Conservation (phyloP, 495 filamentous ascomycete genomes). For the Penicillium fimorum region DNA sequence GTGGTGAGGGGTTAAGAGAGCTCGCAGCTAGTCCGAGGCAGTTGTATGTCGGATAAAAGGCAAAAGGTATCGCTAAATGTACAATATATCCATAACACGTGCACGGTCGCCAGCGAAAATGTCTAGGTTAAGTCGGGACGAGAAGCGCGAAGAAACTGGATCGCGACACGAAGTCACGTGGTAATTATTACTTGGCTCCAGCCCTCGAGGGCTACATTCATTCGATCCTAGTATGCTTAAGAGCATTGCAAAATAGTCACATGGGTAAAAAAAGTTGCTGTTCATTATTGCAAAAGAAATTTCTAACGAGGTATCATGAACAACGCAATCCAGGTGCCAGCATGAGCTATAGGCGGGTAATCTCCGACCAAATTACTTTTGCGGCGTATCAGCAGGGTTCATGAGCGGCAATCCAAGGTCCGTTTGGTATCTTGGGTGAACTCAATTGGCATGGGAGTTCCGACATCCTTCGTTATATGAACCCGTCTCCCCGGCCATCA, state of each 20-base stretch:
- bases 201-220: background rate
- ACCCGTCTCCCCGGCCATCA: background rate
- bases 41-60: background rate
- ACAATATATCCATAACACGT: slow-evolving; percentile 9
- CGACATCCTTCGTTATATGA: background rate
- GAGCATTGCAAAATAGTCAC: background rate
- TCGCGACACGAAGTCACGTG: slow-evolving; percentile 45
- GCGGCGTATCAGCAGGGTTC: slow-evolving; percentile 1
- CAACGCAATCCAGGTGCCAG: slow-evolving; percentile 5
- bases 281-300: slow-evolving; percentile 9
- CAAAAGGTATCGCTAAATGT: background rate
- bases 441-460: background rate
- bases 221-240: background rate
- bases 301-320: slow-evolving; percentile 15
- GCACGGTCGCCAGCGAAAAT: background rate
- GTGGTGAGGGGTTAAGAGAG: background rate
- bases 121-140: background rate
- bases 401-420: background rate
- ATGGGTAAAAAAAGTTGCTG: slow-evolving; percentile 3
- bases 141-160: slow-evolving; percentile 9
- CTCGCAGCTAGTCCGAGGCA: background rate
- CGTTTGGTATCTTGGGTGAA: background rate
- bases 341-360: slow-evolving; percentile 1
- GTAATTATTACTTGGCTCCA: background rate
- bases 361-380: slow-evolving; percentile 4